Evolutionary conservation across 108 stramenopile genomes (phyloP), one percentile per base, ranked within the genome.

Genomic region (Skeletonema grethae): DNA sequence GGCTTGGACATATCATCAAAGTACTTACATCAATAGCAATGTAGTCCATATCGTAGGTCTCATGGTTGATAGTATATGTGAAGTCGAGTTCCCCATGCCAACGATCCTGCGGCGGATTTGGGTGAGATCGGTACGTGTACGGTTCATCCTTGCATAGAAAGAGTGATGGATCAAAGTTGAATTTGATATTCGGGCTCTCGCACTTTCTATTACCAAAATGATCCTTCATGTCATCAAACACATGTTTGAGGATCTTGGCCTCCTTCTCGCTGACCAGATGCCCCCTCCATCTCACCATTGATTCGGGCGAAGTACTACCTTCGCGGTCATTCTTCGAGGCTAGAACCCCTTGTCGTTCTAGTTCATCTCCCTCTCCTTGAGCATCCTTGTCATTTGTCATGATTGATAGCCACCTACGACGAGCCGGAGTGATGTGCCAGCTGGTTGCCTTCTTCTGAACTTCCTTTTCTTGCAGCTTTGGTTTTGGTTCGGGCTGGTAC

Each of bases 221-320:
- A 16, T 53, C 50, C 50, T 24, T 5, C 50, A 53, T 53, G 7
- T 53, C 50, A 53, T 53, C 50, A 22, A 53, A 53, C 20, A 53
- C 50, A 53, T 53, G 50, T 24, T 53, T 53, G 50, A 53, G 50
- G 22, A 53, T 53, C 50, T 53, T 53, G 22, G 50, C 50, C 22
- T 53, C 50, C 50, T 53, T 53, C 22, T 53, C 50, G 1, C 16
- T 9, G 6, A 53, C 50, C 20, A 22, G 9, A 53, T 53, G 50
- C 9, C 50, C 50, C 22, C 50, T 53, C 50, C 50, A 53, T 22
- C 22, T 53, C 50, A 53, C 50, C 50, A 24, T 53, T 5, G 46
- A 18, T 20, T 7, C n/a, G 16, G 46, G 16, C n/a, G n/a, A 13
- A 53, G 7, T 24, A 7, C 50, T 24, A 7, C 50, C 22, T 7